A percentile compares a stretch with the other conserved stretches of the same genome.
Conservation (phyloP, 805 yeast species). For the Soucietia sequanensis region DNA sequence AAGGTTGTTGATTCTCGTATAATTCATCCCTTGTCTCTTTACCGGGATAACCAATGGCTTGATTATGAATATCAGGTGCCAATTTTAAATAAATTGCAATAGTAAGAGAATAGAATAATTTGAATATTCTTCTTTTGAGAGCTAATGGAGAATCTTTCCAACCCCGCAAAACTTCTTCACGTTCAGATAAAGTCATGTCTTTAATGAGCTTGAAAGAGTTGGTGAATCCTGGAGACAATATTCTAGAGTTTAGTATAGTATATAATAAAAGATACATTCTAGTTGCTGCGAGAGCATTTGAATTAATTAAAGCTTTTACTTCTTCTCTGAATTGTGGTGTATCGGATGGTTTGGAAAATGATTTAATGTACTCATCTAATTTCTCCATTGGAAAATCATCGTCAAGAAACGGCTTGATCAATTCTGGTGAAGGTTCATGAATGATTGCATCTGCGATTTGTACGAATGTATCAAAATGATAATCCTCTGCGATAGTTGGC, state of each 20-base stretch:
- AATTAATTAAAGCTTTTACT: slow-evolving; percentile 11
- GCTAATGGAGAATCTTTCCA: slow-evolving; percentile 45
- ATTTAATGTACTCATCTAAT: slow-evolving; percentile 27
- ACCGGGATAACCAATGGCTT: slow-evolving; percentile 40
- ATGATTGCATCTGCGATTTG: slow-evolving; percentile 34
- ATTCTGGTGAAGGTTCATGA: slow-evolving; percentile 29
- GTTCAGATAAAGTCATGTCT: slow-evolving; percentile 35
- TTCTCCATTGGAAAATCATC: slow-evolving; percentile 24
- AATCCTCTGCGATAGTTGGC: slow-evolving; percentile 6
- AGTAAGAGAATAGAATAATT: slow-evolving; percentile 24
- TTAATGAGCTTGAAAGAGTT: slow-evolving; percentile 29
- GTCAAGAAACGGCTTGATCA: slow-evolving; percentile 22
- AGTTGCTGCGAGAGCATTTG: slow-evolving; percentile 14
- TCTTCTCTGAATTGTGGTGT: slow-evolving; percentile 23
- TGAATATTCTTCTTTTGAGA: slow-evolving; percentile 32
- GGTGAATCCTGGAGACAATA: slow-evolving; percentile 33
- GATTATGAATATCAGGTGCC: slow-evolving; percentile 31
- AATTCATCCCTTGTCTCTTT: slow-evolving; percentile 27
- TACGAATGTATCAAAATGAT: slow-evolving; percentile 26
- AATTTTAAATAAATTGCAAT: slow-evolving; percentile 21
- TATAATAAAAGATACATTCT: slow-evolving; percentile 23
- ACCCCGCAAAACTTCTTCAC: slow-evolving; percentile 26
- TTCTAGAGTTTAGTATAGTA: slow-evolving; percentile 26
- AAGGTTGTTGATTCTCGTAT: slow-evolving; percentile 22
- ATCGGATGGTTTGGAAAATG: slow-evolving; percentile 26